Evolutionary conservation across 768 basidiomycete genomes (phyloP).

Genomic region (Termitomyces bulborhizus): DNA sequence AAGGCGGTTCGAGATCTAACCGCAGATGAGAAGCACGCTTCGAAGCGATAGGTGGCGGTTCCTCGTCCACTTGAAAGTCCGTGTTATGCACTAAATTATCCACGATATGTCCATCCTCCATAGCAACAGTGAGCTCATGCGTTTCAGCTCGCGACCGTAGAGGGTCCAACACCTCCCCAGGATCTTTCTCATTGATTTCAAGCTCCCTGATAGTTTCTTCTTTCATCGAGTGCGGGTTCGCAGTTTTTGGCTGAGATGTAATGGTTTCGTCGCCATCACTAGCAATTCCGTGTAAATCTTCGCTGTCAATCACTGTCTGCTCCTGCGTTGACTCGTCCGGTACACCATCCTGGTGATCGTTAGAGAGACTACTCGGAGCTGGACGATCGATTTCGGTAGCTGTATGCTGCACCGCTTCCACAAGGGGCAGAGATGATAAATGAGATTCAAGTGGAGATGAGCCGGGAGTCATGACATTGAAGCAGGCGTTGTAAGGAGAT

Average conservation of each 20-base stretch:
- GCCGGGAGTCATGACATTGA: constrained; percentile 21
- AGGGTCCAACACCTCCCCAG: constrained; percentile 7
- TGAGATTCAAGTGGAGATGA: constrained; percentile 1
- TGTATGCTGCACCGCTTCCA: constrained; percentile 2
- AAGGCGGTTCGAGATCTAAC: constrained; percentile 41
- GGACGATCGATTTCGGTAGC: not conserved
- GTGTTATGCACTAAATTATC: constrained; percentile 21
- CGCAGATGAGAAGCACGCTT: constrained; percentile 39
- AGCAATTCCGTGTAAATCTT: constrained; percentile 1
- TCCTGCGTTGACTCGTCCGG: constrained; percentile 16
- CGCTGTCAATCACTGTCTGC: constrained; percentile 19
- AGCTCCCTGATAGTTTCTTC: not conserved
- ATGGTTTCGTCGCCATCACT: constrained; percentile 3
- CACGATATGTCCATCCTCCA: constrained; percentile 19
- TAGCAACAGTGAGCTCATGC: constrained; percentile 13
- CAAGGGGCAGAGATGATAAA: not conserved
- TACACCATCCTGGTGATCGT: not conserved
- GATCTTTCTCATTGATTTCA: not conserved
- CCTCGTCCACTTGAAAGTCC: constrained; percentile 21
- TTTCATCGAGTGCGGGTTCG: not conserved
- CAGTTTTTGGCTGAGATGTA: not conserved
- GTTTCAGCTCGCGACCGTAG: constrained; percentile 8
- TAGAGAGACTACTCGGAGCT: not conserved
- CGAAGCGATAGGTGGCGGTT: constrained; percentile 21
- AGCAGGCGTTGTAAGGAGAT: constrained; percentile 1